phyloP scores from a whole-genome alignment of 768 basidiomycete genomes.

The Butyriboletus loyo region DNA sequence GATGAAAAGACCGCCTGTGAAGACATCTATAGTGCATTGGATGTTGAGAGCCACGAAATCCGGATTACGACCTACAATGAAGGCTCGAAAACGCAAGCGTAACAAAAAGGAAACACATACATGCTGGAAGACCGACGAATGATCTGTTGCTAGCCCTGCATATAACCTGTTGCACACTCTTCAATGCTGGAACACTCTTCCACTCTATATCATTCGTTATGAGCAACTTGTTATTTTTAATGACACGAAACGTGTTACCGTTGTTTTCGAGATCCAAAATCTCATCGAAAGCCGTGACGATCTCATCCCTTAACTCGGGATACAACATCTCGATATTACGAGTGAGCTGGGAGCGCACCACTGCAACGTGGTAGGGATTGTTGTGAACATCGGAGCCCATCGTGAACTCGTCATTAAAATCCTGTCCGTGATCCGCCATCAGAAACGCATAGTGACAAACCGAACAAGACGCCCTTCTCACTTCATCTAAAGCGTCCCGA shows the following conservation, averaged over 20 bases:
- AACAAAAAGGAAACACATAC: conserved; percentile 19
- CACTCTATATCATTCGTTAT: conserved; percentile 34
- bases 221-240: no score
- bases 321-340: conserved; percentile 38
- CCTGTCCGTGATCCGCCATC: conserved; percentile 22
- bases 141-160: conserved; percentile 42
- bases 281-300: conserved; percentile 38
- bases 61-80: conserved; percentile 35
- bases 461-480: conserved; percentile 4
- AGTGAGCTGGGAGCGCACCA: conserved; percentile 31
- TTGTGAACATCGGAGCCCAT: conserved; percentile 29
- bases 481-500: conserved; percentile 31
- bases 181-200: conserved; percentile 30
- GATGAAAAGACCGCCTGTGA: conserved; percentile 17
- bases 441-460: background rate
- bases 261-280: conserved; percentile 24
- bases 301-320: conserved; percentile 43
- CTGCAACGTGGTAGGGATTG: conserved; percentile 27
- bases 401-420: conserved; percentile 36
- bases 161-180: conserved; percentile 34
- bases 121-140: conserved; percentile 49
- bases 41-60: conserved; percentile 33
- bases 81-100: background rate
- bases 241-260: conserved; percentile 2
- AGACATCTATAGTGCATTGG: conserved; percentile 28